These are phyloP conservation scores for Exophiala sp. DNA, from an alignment of 2,329 filamentous ascomycete genomes.

Conservation along the genomic window DNA sequence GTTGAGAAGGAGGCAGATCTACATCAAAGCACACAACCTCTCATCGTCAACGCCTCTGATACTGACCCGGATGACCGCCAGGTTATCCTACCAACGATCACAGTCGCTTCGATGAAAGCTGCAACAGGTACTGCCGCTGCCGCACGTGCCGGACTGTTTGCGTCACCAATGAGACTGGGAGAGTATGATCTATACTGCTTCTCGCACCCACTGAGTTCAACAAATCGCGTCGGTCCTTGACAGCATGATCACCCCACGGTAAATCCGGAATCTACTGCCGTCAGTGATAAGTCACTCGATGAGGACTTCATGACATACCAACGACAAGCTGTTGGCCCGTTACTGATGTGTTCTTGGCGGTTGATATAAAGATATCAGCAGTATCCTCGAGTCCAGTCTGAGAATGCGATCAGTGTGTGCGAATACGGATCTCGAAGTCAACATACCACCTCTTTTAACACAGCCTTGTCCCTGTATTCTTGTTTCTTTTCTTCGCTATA, in stretches of 20 bases:
- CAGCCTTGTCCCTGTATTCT: slow-evolving; percentile 52
- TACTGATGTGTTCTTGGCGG: slow-evolving; percentile 46
- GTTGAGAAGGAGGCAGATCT: slow-evolving; percentile 27
- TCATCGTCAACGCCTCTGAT: slow-evolving; percentile 34
- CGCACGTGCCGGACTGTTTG: slow-evolving; percentile 17
- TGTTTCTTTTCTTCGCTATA: slow-evolving; percentile 59
- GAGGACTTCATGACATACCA: slow-evolving; percentile 33
- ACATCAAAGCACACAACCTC: slow-evolving; percentile 36
- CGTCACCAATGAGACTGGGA: slow-evolving; percentile 5
- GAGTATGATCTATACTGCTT: slow-evolving; percentile 18
- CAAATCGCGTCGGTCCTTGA: neutral
- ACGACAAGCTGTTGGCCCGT: slow-evolving; percentile 44
- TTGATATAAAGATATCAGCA: slow-evolving; percentile 38
- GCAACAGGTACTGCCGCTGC: slow-evolving; percentile 15
- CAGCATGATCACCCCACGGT: slow-evolving; percentile 9
- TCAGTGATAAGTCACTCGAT: slow-evolving; percentile 7
- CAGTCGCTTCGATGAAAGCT: slow-evolving; percentile 15
- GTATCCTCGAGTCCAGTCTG: slow-evolving; percentile 43
- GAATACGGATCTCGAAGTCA: neutral
- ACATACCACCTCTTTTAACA: slow-evolving; percentile 57
- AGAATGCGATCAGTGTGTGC: slow-evolving; percentile 10
- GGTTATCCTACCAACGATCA: slow-evolving; percentile 19
- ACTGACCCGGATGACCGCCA: slow-evolving; percentile 1
- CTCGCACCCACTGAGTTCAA: slow-evolving; percentile 8
- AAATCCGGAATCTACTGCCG: slow-evolving; percentile 21